Evolutionary conservation across 2,329 filamentous ascomycete species (phyloP).

Genomic region (Neobulgaria alba): DNA sequence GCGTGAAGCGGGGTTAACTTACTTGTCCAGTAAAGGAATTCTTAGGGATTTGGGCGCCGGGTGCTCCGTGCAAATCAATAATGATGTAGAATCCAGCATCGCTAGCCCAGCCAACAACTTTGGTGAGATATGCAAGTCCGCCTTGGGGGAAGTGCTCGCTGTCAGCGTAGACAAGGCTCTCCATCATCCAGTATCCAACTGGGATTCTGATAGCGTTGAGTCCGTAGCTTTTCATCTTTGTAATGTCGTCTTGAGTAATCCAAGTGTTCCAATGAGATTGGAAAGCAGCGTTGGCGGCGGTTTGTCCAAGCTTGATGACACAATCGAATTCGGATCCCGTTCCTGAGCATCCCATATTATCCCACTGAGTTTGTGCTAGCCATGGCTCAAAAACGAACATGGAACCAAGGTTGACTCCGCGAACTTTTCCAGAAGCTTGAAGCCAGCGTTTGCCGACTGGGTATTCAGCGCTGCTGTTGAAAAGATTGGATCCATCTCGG

Average conservation of each 20-base stretch:
- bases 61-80: conserved; percentile 40
- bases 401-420: conserved; percentile 41
- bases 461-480: conserved; percentile 2
- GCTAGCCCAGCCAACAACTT: conserved; percentile 36
- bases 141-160: conserved; percentile 41
- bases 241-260: conserved; percentile 38
- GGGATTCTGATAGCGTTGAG: conserved; percentile 42
- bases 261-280: conserved; percentile 39
- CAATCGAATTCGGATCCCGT: conserved; percentile 40
- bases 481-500: not conserved
- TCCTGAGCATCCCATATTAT: conserved; percentile 35
- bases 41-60: conserved; percentile 35
- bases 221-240: conserved; percentile 35
- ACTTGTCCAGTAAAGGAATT: conserved; percentile 30
- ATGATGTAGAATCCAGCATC: conserved; percentile 40
- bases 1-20: not conserved
- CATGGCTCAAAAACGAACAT: conserved; percentile 41
- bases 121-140: conserved; percentile 35
- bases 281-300: conserved; percentile 35
- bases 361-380: conserved; percentile 36
- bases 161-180: conserved; percentile 35
- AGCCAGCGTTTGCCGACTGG: conserved; percentile 15
- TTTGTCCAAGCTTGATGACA: conserved; percentile 36
- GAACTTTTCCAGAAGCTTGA: conserved; percentile 31
- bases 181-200: conserved; percentile 42